Evolutionary conservation across 1,284 basidiomycete genomes (phyloP).

Genomic region (Trichosporon faecale): DNA sequence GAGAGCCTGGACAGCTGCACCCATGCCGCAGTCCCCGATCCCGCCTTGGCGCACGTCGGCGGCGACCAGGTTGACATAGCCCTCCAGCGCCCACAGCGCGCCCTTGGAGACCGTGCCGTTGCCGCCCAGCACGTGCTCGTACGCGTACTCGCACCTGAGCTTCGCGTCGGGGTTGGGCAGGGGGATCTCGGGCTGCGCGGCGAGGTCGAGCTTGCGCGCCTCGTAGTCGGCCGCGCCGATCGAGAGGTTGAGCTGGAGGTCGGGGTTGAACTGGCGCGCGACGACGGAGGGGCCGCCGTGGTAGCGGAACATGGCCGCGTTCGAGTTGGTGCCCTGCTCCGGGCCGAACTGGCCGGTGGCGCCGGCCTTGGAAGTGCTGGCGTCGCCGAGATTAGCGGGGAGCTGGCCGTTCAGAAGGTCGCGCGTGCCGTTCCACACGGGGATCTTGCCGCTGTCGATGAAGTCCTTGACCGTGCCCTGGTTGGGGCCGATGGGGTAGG

Average conservation of each 20-base stretch:
- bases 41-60: constrained; percentile 26
- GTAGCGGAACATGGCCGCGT: constrained; percentile 6
- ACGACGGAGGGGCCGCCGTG: background rate
- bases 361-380: constrained; percentile 13
- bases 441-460: constrained; percentile 12
- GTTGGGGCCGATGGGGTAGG: constrained; percentile 7
- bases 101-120: constrained; percentile 18
- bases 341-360: constrained; percentile 13
- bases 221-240: background rate
- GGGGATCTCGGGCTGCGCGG: constrained; percentile 5
- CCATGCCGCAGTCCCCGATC: constrained; percentile 31
- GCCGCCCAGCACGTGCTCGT: constrained; percentile 27
- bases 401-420: constrained; percentile 8
- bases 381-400: background rate
- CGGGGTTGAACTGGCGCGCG: background rate
- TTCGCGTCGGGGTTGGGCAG: background rate
- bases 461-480: constrained; percentile 8
- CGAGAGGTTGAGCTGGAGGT: background rate
- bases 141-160: constrained; percentile 18
- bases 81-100: constrained; percentile 29
- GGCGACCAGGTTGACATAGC: constrained; percentile 27
- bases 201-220: background rate
- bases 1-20: constrained; percentile 23
- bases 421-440: constrained; percentile 13
- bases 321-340: constrained; percentile 19